Base-by-base conservation (phyloP, 2,329 filamentous ascomycete genomes). In the Colletotrichum sp. region DNA sequence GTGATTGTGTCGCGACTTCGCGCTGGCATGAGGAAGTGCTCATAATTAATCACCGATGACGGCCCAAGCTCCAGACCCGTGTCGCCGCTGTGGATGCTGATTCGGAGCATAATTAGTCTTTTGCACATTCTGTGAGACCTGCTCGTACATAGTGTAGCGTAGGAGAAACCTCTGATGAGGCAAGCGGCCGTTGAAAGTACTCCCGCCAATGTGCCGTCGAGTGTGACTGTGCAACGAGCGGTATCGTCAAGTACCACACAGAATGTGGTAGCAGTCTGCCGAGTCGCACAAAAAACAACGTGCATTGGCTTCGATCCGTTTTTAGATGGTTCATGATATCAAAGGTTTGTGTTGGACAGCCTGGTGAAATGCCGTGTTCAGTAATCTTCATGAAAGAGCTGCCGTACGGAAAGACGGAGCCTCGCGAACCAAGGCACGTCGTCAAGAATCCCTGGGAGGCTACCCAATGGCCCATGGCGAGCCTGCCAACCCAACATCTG, bases 121-220 rank as follows among this genome's bases (percentile, higher is more conserved):
- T 28, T 8, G 36, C 69, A 36, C 9, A 26, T n/a, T 38, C 36
- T 18, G n/a, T 52, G 26, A 65, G 36, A 30, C 43, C 28, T 38
- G 26, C 55, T 30, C 6, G 14, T 16, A 18, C 21, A 38, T 21
- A 7, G 18, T 36, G 56, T 62, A 61, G 56, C 30, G 36, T 52
- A 38, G n/a, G 34, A 24, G 55, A 43, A 36, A 30, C 7, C 28
- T 68, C 43, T 75, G 73, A 72, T 67, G 16, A 73, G 56, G 69
- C 56, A 68, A 68, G 69, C 43, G 38, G 63, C 69, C 73, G 63
- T 73, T 75, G 64, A 43, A 58, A 28, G n/a, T 26, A 26, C 24
- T 38, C 62, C 56, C 18, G 32, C 36, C 58, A n/a, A 55, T 28
- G 58, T 36, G 59, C 21, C 34, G 14, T 65, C 21, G 65, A 56